phyloP scores from a whole-genome alignment of 139 green algal species.

The Tetraselmis striata region DNA sequence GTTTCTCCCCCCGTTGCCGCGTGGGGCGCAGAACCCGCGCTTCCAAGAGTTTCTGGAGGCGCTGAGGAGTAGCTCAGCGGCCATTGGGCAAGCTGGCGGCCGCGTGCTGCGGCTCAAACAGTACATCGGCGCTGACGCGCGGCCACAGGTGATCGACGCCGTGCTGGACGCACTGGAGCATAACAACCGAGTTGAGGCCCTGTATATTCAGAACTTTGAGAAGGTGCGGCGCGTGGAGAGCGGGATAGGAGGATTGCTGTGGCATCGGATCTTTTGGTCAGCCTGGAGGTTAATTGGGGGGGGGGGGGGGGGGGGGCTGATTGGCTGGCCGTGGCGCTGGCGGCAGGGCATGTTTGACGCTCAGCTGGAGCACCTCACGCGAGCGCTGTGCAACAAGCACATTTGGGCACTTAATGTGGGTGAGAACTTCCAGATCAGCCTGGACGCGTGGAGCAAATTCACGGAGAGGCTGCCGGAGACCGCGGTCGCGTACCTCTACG shows the following conservation, averaged over 20 bases:
- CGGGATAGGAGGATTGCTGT: too few species aligned
- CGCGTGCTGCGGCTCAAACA: too few species aligned
- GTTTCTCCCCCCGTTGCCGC: too few species aligned
- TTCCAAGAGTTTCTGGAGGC: too few species aligned
- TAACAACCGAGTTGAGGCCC: too few species aligned
- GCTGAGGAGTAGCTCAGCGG: too few species aligned
- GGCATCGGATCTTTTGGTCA: background rate
- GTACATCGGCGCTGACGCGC: too few species aligned
- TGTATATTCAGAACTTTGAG: slow-evolving; percentile 70
- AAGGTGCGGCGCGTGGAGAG: slow-evolving; percentile 15
- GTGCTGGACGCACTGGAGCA: too few species aligned
- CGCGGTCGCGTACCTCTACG: slow-evolving; percentile 48
- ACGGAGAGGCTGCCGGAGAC: slow-evolving; percentile 34
- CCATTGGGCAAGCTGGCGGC: too few species aligned
- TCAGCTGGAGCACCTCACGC: slow-evolving; percentile 39
- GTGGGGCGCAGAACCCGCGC: too few species aligned
- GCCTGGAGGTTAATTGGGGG: background rate
- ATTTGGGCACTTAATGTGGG: slow-evolving; percentile 62
- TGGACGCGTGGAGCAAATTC: slow-evolving; percentile 33
- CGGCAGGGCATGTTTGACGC: slow-evolving; percentile 43
- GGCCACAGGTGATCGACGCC: too few species aligned
- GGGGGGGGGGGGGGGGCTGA: background rate
- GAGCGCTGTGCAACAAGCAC: slow-evolving; percentile 27
- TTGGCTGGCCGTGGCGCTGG: background rate
- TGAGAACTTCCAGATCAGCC: slow-evolving; percentile 49